These are phyloP conservation scores for Ascochyta koolunga DNA, from an alignment of 2,329 filamentous ascomycete species.

Conservation along the genomic window DNA sequence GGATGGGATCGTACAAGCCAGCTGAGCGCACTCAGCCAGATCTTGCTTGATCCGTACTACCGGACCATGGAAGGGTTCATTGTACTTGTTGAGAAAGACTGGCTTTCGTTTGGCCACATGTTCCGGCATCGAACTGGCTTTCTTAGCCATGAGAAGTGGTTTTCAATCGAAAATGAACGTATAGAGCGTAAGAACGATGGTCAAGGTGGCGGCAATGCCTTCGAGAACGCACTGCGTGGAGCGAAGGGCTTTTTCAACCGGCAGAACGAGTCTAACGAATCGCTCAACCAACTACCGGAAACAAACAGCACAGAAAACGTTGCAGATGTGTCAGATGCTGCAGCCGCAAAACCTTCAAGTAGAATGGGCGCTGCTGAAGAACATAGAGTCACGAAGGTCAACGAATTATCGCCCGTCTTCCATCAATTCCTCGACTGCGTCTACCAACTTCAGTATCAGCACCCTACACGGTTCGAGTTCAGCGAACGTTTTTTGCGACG, in stretches of 20 bases:
- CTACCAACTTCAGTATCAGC: slow-evolving; percentile 85
- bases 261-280: slow-evolving; percentile 70
- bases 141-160: slow-evolving; percentile 92
- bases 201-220: slow-evolving; percentile 67
- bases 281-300: slow-evolving; percentile 59
- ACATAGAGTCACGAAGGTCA: slow-evolving; percentile 76
- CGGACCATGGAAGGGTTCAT: slow-evolving; percentile 94
- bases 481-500: slow-evolving; percentile 92
- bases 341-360: slow-evolving; percentile 37
- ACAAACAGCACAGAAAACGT: slow-evolving; percentile 59
- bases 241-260: slow-evolving; percentile 92
- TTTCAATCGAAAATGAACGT: slow-evolving; percentile 81
- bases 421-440: slow-evolving; percentile 96
- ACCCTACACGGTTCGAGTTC: slow-evolving; percentile 90
- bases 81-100: slow-evolving; percentile 93
- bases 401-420: slow-evolving; percentile 93
- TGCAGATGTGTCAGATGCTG: slow-evolving; percentile 54
- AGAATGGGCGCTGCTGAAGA: slow-evolving; percentile 56
- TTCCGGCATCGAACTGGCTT: slow-evolving; percentile 91
- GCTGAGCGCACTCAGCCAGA: slow-evolving; percentile 85
- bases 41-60: slow-evolving; percentile 95
- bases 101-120: slow-evolving; percentile 97
- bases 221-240: slow-evolving; percentile 83
- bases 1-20: slow-evolving; percentile 98
- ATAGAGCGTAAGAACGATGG: slow-evolving; percentile 57